Base-by-base conservation (phyloP, 1,284 basidiomycete species). In the Pascua sp. region DNA sequence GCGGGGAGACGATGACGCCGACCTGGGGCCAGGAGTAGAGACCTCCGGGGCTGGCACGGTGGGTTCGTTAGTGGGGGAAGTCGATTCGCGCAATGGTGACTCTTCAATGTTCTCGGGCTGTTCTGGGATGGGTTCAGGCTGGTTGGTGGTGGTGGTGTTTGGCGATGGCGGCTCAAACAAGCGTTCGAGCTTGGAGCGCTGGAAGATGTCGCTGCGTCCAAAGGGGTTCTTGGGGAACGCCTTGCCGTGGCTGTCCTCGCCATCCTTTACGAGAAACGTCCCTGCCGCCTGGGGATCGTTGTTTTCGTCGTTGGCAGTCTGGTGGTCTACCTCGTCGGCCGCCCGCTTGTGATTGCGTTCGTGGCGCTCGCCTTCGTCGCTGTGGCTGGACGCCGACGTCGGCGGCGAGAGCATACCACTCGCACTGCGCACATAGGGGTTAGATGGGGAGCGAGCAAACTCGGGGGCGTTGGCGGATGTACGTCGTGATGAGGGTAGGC, bases 161-260 rank as follows among this genome's bases (percentile, higher is more conserved):
- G 87, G 88, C 4, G 89, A 88, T 0, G 91, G 91, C 8, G 91
- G 91, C 62, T 92, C 88, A 66, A 94, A 94, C 89, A 94, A 90
- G 53, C 82, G 82, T 75, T 94, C 91, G 11, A 94, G 81, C 5
- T 87, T 85, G 55, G 91, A 75, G 0, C 90, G 89, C 52, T 85
- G 89, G 76, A 94, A 94, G 68, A 94, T 85, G 71, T 90, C 86
- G 75, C 88, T 91, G 45, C 59, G 58, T 1, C 61, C 56, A 42
- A 71, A 66, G 5, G 69, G 67, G 53, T 72, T 73, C 46, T 65
- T 64, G 15, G 71, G 69, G 47, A 74, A 63, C 56, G 67, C 68
- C 53, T 63, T 62, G 41, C 72, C 77, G 47, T 70, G 57, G 49
- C 79, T 68, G 84, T 88, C 79, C 82, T 86, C 67, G 77, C 89